A percentile compares a stretch with the other conserved stretches of the same genome.
Evolutionary conservation across 2,329 filamentous ascomycete species (phyloP).

Genomic region (Lecanicillium sp.): DNA sequence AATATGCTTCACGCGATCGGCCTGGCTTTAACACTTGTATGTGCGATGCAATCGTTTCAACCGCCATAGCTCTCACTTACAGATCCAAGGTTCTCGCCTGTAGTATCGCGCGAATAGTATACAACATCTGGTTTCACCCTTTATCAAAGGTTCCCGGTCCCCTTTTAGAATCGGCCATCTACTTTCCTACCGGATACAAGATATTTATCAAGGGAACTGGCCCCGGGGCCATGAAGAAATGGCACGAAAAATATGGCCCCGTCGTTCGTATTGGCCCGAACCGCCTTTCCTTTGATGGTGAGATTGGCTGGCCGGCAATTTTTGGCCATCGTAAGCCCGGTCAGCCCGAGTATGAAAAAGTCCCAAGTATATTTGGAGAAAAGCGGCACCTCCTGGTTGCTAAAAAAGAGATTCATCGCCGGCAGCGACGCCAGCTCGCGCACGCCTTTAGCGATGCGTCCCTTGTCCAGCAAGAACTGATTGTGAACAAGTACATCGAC

Average conservation of each 20-base stretch:
- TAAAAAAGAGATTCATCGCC: slow-evolving; percentile 12
- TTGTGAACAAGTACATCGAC: slow-evolving; percentile 19
- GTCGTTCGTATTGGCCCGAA: slow-evolving; percentile 33
- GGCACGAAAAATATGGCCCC: slow-evolving; percentile 20
- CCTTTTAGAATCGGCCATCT: slow-evolving; percentile 12
- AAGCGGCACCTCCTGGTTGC: slow-evolving; percentile 12
- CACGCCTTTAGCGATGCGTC: slow-evolving; percentile 22
- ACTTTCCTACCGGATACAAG: slow-evolving; percentile 12
- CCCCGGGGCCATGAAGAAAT: slow-evolving; percentile 11
- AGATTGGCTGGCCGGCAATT: slow-evolving; percentile 24
- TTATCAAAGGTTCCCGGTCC: slow-evolving; percentile 21
- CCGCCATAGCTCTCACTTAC: no score
- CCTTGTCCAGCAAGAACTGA: slow-evolving; percentile 20
- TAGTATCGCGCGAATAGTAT: slow-evolving; percentile 6
- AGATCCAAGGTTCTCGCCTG: slow-evolving; percentile 1
- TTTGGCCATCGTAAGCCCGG: slow-evolving; percentile 16
- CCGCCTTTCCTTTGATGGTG: slow-evolving; percentile 26
- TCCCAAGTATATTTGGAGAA: slow-evolving; percentile 4
- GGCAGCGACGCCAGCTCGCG: slow-evolving; percentile 16
- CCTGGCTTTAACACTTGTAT: not conserved
- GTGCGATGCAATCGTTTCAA: no score
- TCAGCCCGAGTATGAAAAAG: slow-evolving; percentile 12
- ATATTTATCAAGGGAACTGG: slow-evolving; percentile 12
- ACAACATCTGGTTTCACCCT: slow-evolving; percentile 19
- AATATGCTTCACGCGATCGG: no score